Conservation (phyloP, 371 early-diverging fungal genomes). For the Lichtheimia ornata region DNA sequence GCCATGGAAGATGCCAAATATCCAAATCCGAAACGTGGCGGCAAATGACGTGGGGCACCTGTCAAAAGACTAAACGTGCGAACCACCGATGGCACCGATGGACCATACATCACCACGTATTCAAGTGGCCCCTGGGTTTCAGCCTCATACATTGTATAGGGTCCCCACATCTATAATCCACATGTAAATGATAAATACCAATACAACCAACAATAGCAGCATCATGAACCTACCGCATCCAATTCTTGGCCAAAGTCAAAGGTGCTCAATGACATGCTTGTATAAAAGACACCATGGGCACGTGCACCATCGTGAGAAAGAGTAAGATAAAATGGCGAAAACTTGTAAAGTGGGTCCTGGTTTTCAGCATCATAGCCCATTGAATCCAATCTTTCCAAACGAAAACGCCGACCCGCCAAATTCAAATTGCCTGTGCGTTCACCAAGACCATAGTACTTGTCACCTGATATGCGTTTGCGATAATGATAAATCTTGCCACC, state of each 20-base stretch:
- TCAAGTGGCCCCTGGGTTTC: slow-evolving; percentile 42
- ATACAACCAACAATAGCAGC: not conserved
- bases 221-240: slow-evolving; percentile 30
- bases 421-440: slow-evolving; percentile 53
- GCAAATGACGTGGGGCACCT: slow-evolving; percentile 46
- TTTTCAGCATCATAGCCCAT: slow-evolving; percentile 59
- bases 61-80: slow-evolving; percentile 37
- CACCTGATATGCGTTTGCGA: slow-evolving; percentile 23
- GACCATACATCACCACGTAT: slow-evolving; percentile 60
- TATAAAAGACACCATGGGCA: slow-evolving; percentile 61
- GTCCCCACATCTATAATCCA: slow-evolving; percentile 55
- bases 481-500: slow-evolving; percentile 42
- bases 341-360: slow-evolving; percentile 66
- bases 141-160: slow-evolving; percentile 41
- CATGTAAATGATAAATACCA: not conserved
- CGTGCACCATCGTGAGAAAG: slow-evolving; percentile 30
- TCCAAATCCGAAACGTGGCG: slow-evolving; percentile 58
- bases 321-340: slow-evolving; percentile 53
- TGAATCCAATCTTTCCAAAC: slow-evolving; percentile 54
- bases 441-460: slow-evolving; percentile 53
- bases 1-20: slow-evolving; percentile 67
- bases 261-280: slow-evolving; percentile 40
- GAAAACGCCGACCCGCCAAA: slow-evolving; percentile 49
- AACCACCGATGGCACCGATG: slow-evolving; percentile 43
- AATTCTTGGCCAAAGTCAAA: slow-evolving; percentile 55